Evolutionary conservation across 371 early-diverging fungal species (phyloP).

Genomic region (Syncephalastrum sp.): DNA sequence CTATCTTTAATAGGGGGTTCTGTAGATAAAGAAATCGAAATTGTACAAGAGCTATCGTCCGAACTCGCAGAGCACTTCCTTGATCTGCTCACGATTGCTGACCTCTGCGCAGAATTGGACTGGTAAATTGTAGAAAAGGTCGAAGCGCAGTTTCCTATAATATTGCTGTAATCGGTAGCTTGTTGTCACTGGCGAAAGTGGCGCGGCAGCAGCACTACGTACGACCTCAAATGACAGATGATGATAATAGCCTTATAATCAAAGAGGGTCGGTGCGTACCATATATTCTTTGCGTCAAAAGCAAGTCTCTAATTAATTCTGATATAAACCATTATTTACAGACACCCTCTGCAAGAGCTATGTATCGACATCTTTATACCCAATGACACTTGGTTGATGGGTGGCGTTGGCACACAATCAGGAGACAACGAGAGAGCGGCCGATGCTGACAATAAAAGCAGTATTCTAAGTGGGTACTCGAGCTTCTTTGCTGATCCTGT

Average conservation of each 20-base stretch:
- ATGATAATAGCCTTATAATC: constrained; percentile 49
- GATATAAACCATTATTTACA: constrained; percentile 16
- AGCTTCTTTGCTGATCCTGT: too few species aligned
- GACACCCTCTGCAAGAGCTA: constrained; percentile 76
- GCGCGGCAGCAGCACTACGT: constrained; percentile 54
- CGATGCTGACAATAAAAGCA: neutral
- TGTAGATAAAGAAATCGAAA: constrained; percentile 72
- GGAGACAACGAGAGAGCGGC: too few species aligned
- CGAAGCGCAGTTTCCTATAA: neutral
- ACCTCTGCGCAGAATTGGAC: constrained; percentile 66
- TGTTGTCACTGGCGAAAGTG: constrained; percentile 62
- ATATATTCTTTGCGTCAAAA: neutral
- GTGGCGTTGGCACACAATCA: constrained; percentile 15
- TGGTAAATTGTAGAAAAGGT: constrained; percentile 48
- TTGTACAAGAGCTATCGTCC: constrained; percentile 65
- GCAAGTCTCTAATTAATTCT: neutral
- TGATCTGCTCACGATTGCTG: constrained; percentile 34
- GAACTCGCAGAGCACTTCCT: constrained; percentile 37
- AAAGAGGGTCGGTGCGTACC: constrained; percentile 58
- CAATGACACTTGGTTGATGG: constrained; percentile 58
- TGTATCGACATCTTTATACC: constrained; percentile 63
- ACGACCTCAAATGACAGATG: constrained; percentile 57
- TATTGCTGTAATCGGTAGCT: constrained; percentile 27
- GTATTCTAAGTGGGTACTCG: neutral
- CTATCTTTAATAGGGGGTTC: neutral